Percentiles rank a stretch among this genome's conserved stretches.
These are phyloP conservation scores for Fusarium sp. DNA, from an alignment of 2,329 filamentous ascomycete genomes.

Conservation along the genomic window DNA sequence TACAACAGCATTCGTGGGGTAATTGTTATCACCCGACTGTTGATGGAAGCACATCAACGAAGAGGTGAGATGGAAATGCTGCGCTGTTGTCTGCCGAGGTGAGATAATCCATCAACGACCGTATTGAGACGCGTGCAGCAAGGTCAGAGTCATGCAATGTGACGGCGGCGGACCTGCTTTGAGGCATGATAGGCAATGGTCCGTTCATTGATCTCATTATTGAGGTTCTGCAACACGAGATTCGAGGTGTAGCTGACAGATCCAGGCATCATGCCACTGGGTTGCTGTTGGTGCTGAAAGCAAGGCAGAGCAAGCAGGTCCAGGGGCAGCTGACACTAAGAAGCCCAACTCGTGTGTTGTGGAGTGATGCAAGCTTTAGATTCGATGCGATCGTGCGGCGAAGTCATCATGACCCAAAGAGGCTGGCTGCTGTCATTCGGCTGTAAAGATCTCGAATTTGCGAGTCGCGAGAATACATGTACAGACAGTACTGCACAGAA, in stretches of 20 bases:
- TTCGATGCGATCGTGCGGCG: conserved; percentile 23
- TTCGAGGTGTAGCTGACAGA: conserved; percentile 28
- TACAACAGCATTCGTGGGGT: conserved; percentile 40
- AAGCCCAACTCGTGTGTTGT: conserved; percentile 9
- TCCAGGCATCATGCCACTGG: conserved; percentile 19
- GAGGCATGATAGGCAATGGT: conserved; percentile 23
- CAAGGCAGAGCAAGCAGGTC: conserved; percentile 15
- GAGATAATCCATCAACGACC: conserved; percentile 6
- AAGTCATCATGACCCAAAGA: conserved; percentile 18
- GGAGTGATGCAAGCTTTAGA: conserved; percentile 5
- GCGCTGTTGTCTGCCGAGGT: conserved; percentile 21
- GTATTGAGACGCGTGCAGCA: conserved; percentile 32
- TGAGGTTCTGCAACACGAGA: conserved; percentile 27
- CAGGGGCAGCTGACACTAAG: conserved; percentile 29
- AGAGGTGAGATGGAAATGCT: conserved; percentile 18
- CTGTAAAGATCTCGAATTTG: conserved; percentile 10
- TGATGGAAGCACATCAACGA: conserved; percentile 14
- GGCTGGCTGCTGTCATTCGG: conserved; percentile 11
- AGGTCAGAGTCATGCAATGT: conserved; percentile 30
- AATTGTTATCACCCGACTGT: conserved; percentile 26
- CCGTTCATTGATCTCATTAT: conserved; percentile 9
- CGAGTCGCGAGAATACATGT: conserved; percentile 4
- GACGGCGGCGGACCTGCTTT: conserved; percentile 22
- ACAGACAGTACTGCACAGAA: background rate
- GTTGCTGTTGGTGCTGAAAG: conserved; percentile 16